phyloP scores from a whole-genome alignment of 345 rosid species.

The Citrus reticulata region DNA sequence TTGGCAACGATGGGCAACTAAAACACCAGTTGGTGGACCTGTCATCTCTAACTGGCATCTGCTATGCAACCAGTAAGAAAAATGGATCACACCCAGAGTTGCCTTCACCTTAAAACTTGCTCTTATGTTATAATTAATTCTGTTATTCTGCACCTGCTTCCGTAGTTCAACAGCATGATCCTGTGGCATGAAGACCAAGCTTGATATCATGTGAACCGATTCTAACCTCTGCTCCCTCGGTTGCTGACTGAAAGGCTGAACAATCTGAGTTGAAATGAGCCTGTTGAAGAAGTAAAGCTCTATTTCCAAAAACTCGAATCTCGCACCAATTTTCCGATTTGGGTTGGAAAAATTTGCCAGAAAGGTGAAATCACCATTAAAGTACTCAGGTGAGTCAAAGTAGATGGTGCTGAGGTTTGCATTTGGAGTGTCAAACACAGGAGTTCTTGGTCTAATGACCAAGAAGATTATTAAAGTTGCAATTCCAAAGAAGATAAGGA shows the following conservation, averaged over 20 bases:
- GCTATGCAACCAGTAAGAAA: slow-evolving; percentile 72
- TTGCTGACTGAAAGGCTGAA: slow-evolving; percentile 66
- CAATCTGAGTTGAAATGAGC: slow-evolving; percentile 47
- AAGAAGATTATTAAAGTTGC: slow-evolving; percentile 70
- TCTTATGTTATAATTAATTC: slow-evolving; percentile 53
- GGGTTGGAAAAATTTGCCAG: slow-evolving; percentile 76
- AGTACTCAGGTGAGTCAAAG: slow-evolving; percentile 76
- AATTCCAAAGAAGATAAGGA: slow-evolving; percentile 70
- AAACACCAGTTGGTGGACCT: slow-evolving; percentile 73
- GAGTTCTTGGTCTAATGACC: slow-evolving; percentile 58
- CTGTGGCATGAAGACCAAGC: slow-evolving; percentile 72
- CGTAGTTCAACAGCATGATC: slow-evolving; percentile 52
- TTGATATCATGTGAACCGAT: slow-evolving; percentile 62
- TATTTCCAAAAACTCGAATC: slow-evolving; percentile 50
- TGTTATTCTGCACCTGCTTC: slow-evolving; percentile 65
- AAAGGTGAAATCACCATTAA: slow-evolving; percentile 72
- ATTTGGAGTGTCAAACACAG: slow-evolving; percentile 64
- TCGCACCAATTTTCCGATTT: slow-evolving; percentile 56
- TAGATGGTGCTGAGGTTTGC: slow-evolving; percentile 69
- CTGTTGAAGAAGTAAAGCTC: slow-evolving; percentile 69
- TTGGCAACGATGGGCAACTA: slow-evolving; percentile 56
- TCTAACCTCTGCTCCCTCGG: slow-evolving; percentile 47
- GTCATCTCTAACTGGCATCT: slow-evolving; percentile 65
- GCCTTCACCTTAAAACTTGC: slow-evolving; percentile 71
- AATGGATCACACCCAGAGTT: slow-evolving; percentile 59